Conservation (phyloP, 768 basidiomycete species). For the Termitomyces sp. region DNA sequence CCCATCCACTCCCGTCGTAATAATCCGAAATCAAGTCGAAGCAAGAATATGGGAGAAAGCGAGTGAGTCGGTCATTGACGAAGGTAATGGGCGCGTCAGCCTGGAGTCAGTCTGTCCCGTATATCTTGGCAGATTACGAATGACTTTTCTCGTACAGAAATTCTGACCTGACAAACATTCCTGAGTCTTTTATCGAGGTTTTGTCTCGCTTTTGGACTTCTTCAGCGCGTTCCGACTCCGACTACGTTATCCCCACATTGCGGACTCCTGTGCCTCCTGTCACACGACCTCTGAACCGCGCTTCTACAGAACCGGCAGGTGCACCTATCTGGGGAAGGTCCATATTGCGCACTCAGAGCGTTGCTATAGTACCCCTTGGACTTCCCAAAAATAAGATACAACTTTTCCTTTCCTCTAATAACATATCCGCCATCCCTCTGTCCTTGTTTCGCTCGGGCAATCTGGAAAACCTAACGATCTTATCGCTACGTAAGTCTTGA, state of each 20-base stretch:
- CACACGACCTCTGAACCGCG: conserved; percentile 25
- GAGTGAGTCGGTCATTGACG: conserved; percentile 36
- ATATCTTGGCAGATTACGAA: neutral
- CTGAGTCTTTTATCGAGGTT: conserved; percentile 39
- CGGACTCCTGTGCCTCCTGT: conserved; percentile 1
- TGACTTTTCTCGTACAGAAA: conserved; percentile 23
- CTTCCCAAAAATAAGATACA: conserved; percentile 45
- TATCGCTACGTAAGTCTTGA: conserved; percentile 53
- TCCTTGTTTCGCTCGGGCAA: conserved; percentile 39
- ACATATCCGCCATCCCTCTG: conserved; percentile 45
- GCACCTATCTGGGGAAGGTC: conserved; percentile 8
- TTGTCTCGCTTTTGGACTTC: conserved; percentile 42
- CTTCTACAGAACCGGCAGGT: conserved; percentile 27
- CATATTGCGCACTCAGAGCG: conserved; percentile 22
- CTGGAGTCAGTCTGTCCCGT: conserved; percentile 38
- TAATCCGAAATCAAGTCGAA: conserved; percentile 24
- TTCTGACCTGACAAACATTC: conserved; percentile 40
- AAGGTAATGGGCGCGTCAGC: conserved; percentile 42
- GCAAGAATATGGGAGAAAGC: conserved; percentile 43
- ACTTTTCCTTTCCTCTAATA: conserved; percentile 51
- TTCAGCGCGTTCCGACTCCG: conserved; percentile 25
- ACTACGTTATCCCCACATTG: conserved; percentile 6
- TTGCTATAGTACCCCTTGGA: conserved; percentile 26
- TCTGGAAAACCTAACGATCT: conserved; percentile 50
- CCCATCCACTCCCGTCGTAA: neutral